These are phyloP conservation scores for Dichotomocladium elegans DNA, from an alignment of 371 early-diverging fungal genomes.

Conservation along the genomic window DNA sequence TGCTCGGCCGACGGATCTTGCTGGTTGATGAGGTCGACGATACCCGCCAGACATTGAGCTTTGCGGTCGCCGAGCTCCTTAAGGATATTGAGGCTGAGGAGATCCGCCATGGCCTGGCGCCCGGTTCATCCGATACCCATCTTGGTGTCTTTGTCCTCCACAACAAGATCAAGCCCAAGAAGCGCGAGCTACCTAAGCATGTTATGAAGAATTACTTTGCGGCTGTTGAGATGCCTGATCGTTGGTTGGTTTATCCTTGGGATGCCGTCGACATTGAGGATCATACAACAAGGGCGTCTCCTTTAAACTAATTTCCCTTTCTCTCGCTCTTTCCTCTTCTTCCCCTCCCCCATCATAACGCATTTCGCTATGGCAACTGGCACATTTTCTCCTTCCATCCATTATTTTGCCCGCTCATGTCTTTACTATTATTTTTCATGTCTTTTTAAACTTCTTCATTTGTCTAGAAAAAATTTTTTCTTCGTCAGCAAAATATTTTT, in stretches of 20 bases:
- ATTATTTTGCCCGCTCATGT: too few species aligned
- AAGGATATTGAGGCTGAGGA: conserved; percentile 67
- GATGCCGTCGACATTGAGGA: conserved; percentile 71
- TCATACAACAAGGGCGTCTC: too few species aligned
- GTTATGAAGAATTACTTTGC: conserved; percentile 68
- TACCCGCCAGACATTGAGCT: conserved; percentile 69
- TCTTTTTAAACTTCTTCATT: too few species aligned
- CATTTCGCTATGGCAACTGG: too few species aligned
- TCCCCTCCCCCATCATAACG: too few species aligned
- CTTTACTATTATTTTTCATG: too few species aligned
- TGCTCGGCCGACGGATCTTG: conserved; percentile 67
- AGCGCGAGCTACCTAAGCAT: conserved; percentile 54
- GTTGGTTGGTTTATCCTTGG: conserved; percentile 78
- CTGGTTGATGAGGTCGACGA: conserved; percentile 83
- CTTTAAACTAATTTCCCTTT: background rate
- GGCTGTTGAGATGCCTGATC: conserved; percentile 70
- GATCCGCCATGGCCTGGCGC: conserved; percentile 37
- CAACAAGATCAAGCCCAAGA: conserved; percentile 75
- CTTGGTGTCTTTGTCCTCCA: conserved; percentile 75
- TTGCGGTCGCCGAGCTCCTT: conserved; percentile 65
- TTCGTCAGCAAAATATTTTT: too few species aligned
- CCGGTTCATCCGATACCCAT: conserved; percentile 58
- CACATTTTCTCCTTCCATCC: too few species aligned
- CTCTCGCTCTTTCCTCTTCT: background rate
- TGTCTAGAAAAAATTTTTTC: too few species aligned